A percentile compares a stretch with the other conserved stretches of the same genome.
These are phyloP conservation scores for Draba incana DNA, from an alignment of 345 rosid species.

Conservation along the genomic window DNA sequence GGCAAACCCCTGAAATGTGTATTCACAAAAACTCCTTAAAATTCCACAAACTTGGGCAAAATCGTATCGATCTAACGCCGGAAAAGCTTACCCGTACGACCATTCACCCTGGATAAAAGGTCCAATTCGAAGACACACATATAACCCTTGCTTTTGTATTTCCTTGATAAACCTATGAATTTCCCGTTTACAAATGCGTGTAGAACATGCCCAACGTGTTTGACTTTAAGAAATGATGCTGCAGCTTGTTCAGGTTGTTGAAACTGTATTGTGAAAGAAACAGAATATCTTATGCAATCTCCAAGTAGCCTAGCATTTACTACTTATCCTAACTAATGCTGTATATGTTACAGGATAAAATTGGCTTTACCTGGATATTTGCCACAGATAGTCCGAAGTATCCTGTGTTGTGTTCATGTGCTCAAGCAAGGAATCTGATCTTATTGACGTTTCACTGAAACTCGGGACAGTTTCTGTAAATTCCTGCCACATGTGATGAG, in stretches of 20 bases:
- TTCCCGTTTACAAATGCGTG: constrained; percentile 70
- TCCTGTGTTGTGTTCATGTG: constrained; percentile 74
- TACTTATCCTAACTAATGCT: not conserved
- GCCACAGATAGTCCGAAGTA: constrained; percentile 87
- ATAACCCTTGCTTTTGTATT: constrained; percentile 65
- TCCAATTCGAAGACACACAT: constrained; percentile 79
- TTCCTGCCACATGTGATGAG: constrained; percentile 53
- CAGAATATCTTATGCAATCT: constrained; percentile 7
- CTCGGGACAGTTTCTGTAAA: constrained; percentile 57
- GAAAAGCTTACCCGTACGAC: constrained; percentile 65
- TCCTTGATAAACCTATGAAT: constrained; percentile 64
- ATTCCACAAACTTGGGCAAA: not conserved
- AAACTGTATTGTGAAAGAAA: constrained; percentile 43
- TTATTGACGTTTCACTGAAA: constrained; percentile 51
- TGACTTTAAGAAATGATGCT: constrained; percentile 49
- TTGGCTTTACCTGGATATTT: constrained; percentile 53
- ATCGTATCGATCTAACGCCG: not conserved
- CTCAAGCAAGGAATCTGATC: constrained; percentile 61
- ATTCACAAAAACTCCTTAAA: not conserved
- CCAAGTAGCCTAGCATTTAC: constrained; percentile 14
- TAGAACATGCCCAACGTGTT: constrained; percentile 65
- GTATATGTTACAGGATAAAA: not conserved
- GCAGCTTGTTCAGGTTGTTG: constrained; percentile 36
- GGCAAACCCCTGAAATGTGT: constrained; percentile 66
- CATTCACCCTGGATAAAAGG: constrained; percentile 83